A percentile compares a stretch with the other conserved stretches of the same genome.
phyloP scores from a whole-genome alignment of 495 filamentous ascomycete genomes.

The Ramalina peruviana region DNA sequence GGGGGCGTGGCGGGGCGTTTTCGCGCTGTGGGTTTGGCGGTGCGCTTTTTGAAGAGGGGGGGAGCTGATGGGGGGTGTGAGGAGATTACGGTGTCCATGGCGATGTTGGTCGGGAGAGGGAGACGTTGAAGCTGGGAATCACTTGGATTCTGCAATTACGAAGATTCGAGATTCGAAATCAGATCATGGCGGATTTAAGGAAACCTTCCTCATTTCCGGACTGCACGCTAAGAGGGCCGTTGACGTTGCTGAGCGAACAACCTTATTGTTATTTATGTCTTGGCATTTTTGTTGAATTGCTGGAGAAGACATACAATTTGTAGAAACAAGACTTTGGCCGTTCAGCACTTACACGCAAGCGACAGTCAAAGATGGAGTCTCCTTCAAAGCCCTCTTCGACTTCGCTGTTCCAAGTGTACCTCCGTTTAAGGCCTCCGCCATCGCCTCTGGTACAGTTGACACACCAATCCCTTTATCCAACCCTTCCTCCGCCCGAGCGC shows the following conservation, averaged over 20 bases:
- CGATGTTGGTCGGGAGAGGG: no score
- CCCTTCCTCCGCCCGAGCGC: conserved; percentile 38
- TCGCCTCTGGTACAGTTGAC: conserved; percentile 18
- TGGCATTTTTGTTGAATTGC: no score
- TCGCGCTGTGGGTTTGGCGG: conserved; percentile 64
- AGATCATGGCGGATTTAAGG: not conserved
- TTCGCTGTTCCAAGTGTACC: conserved; percentile 80
- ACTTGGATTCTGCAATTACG: no score
- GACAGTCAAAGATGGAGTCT: conserved; percentile 18
- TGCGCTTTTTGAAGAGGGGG: conserved; percentile 77
- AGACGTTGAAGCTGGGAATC: no score
- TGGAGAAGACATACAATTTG: no score
- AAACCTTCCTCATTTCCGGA: no score
- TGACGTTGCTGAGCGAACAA: no score
- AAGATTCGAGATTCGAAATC: not conserved
- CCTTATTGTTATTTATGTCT: no score
- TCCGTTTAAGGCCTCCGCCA: conserved; percentile 70
- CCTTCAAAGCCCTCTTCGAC: conserved; percentile 33
- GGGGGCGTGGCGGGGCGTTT: conserved; percentile 77
- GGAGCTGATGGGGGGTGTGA: no score
- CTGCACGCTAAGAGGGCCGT: no score
- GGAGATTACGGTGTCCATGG: no score
- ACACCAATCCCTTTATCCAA: conserved; percentile 17
- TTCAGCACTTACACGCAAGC: not conserved
- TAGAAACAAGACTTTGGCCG: no score